Percentiles rank a stretch among this genome's conserved stretches.
phyloP scores from a whole-genome alignment of 306 rosid genomes.

The Fragaria nilgerrensis region DNA sequence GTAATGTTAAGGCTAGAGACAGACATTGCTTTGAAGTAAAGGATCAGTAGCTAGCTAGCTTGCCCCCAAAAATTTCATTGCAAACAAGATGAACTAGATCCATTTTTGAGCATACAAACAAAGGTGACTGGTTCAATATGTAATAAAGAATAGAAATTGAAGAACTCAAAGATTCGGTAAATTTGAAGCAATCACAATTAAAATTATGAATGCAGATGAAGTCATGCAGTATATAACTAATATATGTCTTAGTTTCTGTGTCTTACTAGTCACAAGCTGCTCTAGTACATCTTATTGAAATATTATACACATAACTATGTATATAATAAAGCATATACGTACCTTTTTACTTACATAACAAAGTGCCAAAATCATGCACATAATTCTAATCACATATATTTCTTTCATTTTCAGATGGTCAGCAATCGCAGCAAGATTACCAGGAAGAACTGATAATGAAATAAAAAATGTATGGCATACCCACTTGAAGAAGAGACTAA shows the following conservation, averaged over 20 bases:
- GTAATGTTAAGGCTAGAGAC: background rate
- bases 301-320: background rate
- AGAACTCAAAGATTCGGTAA: conserved; percentile 39
- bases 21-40: conserved; percentile 7
- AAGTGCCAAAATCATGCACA: background rate
- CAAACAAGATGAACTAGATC: conserved; percentile 4
- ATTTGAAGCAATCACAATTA: conserved; percentile 21
- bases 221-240: conserved; percentile 2
- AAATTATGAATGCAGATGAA: conserved; percentile 36
- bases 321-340: background rate
- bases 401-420: conserved; percentile 69
- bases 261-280: conserved; percentile 3
- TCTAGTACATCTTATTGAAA: background rate
- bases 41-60: conserved; percentile 4
- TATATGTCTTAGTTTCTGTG: background rate
- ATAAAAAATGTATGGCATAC: conserved; percentile 98
- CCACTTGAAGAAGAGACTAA: conserved; percentile 74
- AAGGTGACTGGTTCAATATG: background rate
- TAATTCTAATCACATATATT: background rate
- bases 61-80: background rate
- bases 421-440: conserved; percentile 82
- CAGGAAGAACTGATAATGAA: conserved; percentile 93
- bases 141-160: conserved; percentile 16
- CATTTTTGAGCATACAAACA: conserved; percentile 10
- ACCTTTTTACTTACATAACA: background rate